Conservation (phyloP, 805 yeast genomes). For the Cephaloascus fragrans region DNA sequence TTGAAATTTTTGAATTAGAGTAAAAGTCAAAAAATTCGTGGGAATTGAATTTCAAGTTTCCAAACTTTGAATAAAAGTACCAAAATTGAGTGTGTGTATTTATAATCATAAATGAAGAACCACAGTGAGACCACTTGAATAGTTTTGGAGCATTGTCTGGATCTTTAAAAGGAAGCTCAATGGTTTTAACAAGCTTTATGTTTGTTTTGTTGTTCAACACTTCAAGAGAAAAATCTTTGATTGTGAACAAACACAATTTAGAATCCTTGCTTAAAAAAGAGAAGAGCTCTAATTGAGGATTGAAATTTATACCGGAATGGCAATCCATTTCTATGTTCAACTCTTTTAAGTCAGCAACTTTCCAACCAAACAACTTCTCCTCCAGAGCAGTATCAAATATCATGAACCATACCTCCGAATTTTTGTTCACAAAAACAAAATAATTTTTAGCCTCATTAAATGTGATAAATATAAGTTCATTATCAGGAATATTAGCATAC, state of each 20-base stretch:
- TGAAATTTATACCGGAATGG: constrained; percentile 8
- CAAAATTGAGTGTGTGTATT: constrained; percentile 14
- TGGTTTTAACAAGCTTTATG: background rate
- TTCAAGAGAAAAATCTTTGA: background rate
- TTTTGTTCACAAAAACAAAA: constrained; percentile 17
- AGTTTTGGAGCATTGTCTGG: background rate
- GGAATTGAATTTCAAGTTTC: constrained; percentile 19
- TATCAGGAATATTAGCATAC: background rate
- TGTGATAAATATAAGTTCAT: constrained; percentile 10
- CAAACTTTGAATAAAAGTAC: constrained; percentile 24
- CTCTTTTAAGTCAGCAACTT: background rate
- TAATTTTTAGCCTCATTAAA: constrained; percentile 16
- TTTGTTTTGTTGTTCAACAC: background rate
- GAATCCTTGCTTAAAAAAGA: constrained; percentile 1
- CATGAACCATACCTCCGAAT: constrained; percentile 16
- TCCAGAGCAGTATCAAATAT: constrained; percentile 3
- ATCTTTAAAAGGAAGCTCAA: background rate
- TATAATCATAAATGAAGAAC: constrained; percentile 17
- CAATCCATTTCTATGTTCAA: background rate
- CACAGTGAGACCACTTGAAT: constrained; percentile 25
- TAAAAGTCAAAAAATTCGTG: background rate
- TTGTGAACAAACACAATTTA: background rate
- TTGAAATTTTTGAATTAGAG: background rate
- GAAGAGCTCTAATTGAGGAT: constrained; percentile 14
- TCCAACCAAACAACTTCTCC: constrained; percentile 7